Base-by-base conservation (phyloP, 371 early-diverging fungal species). In the Actinomortierella wolfii region DNA sequence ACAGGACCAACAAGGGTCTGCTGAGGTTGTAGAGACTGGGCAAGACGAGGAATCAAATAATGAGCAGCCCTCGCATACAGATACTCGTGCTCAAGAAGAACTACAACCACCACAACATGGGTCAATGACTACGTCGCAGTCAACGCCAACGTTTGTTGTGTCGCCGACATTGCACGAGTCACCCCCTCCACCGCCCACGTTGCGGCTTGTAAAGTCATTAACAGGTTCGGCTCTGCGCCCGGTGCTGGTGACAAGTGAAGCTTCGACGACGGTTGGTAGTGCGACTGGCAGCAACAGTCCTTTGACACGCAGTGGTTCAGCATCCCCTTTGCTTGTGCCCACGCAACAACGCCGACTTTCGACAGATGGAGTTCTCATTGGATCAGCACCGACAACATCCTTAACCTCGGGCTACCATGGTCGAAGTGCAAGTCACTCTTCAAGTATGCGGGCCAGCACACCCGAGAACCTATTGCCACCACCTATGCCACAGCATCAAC, bases 181-280 rank as follows among this genome's bases (percentile, higher is more conserved):
- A 0, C 57, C 60, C 2, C 47, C 50, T 5, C 64, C 69, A 24
- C 63, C 63, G 20, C 43, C 34, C n/a, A n/a, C n/a, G n/a, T n/a
- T n/a, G n/a, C n/a, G n/a, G n/a, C n/a, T n/a, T n/a, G n/a, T n/a
- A n/a, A n/a, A n/a, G 34, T 34, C 34, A 11, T 34, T 11, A 34
- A 4, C 7, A 11, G 7, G 7, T 4, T 11, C 34, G 34, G 11
- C 34, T 11, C 34, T 59, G 59, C 63, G 28, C 18, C 59, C 64
- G 13, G 64, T 69, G n/a, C 48, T 69, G n/a, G 59, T 64, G 3
- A 28, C 59, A 11, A 50, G 51, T n/a, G 51, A 51, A 1, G 26
- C 61, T 21, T 24, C 48, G 8, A 42, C 15, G n/a, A 42, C 20
- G 4, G 51, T 1, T n/a, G n/a, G n/a, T n/a, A n/a, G n/a, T n/a